Percentiles rank a stretch among this genome's conserved stretches.
phyloP scores from a whole-genome alignment of 805 yeast genomes.

The Starmerella etchellsii region DNA sequence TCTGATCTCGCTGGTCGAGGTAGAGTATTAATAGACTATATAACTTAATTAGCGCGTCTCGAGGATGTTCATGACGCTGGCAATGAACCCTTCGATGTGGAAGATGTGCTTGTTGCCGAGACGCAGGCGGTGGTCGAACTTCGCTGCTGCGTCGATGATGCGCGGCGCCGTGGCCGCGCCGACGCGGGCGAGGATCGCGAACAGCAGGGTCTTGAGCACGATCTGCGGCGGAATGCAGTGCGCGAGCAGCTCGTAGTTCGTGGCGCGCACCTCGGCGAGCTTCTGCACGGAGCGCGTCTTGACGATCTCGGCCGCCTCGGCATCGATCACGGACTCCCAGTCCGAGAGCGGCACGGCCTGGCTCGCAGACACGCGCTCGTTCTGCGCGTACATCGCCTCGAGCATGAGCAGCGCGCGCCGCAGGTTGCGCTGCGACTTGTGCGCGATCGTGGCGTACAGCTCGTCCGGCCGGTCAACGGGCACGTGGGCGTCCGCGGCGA shows the following conservation, averaged over 20 bases:
- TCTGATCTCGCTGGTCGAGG: background rate
- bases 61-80: conserved; percentile 68
- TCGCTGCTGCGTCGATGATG: conserved; percentile 44
- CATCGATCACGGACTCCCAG: conserved; percentile 73
- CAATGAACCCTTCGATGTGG: conserved; percentile 89
- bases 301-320: conserved; percentile 47
- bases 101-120: conserved; percentile 81
- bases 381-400: conserved; percentile 51
- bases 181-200: conserved; percentile 26
- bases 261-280: conserved; percentile 44
- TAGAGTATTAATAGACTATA: too few relatives aligned
- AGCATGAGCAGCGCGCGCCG: conserved; percentile 65
- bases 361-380: conserved; percentile 22
- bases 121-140: conserved; percentile 69
- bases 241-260: conserved; percentile 66
- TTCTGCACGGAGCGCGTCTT: conserved; percentile 46
- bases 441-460: conserved; percentile 43
- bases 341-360: conserved; percentile 60
- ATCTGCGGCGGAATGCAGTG: conserved; percentile 87
- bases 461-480: conserved; percentile 30
- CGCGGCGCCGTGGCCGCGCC: conserved; percentile 21
- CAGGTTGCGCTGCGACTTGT: conserved; percentile 52
- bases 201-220: conserved; percentile 50
- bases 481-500: conserved; percentile 46
- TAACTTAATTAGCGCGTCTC: conserved; percentile 29